These are phyloP conservation scores for Kalmanozyma brasiliensis DNA, from an alignment of 1,284 basidiomycete species.

Conservation along the genomic window DNA sequence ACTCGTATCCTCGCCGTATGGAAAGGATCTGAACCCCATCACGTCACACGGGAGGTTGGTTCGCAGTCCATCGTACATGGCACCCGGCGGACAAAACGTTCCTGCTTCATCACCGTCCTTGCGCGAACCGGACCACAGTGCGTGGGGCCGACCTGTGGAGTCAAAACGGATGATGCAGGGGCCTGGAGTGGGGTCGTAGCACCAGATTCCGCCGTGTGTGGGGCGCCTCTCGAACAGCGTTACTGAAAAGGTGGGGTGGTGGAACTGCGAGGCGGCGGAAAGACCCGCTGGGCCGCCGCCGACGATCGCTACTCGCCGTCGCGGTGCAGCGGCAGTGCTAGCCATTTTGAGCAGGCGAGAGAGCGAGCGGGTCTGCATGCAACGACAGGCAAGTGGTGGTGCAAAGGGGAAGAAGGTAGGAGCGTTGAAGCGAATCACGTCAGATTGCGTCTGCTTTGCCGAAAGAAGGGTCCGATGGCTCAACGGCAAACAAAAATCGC, in stretches of 20 bases:
- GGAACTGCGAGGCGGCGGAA: constrained; percentile 68
- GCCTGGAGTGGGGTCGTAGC: constrained; percentile 49
- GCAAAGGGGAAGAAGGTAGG: not conserved
- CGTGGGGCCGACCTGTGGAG: constrained; percentile 12
- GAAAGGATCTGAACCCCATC: constrained; percentile 66
- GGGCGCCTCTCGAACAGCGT: constrained; percentile 53
- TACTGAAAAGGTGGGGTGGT: constrained; percentile 17
- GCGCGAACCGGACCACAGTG: constrained; percentile 5
- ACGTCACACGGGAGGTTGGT: constrained; percentile 66
- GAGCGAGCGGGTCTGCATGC: not conserved
- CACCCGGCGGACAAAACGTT: constrained; percentile 29
- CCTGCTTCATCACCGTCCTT: constrained; percentile 21
- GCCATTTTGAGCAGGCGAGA: not conserved
- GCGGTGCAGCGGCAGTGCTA: no score
- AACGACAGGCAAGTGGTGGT: not conserved
- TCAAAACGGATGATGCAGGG: constrained; percentile 63
- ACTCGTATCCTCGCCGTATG: constrained; percentile 38
- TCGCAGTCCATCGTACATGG: constrained; percentile 65
- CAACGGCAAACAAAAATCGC: no score
- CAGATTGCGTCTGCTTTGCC: no score
- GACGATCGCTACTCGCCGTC: constrained; percentile 69
- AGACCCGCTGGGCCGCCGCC: constrained; percentile 70
- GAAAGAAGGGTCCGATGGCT: no score
- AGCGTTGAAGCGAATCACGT: constrained; percentile 5
- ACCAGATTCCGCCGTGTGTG: constrained; percentile 51